Base-by-base conservation (phyloP, 2,329 filamentous ascomycete species). In the Venturia carpophila region DNA sequence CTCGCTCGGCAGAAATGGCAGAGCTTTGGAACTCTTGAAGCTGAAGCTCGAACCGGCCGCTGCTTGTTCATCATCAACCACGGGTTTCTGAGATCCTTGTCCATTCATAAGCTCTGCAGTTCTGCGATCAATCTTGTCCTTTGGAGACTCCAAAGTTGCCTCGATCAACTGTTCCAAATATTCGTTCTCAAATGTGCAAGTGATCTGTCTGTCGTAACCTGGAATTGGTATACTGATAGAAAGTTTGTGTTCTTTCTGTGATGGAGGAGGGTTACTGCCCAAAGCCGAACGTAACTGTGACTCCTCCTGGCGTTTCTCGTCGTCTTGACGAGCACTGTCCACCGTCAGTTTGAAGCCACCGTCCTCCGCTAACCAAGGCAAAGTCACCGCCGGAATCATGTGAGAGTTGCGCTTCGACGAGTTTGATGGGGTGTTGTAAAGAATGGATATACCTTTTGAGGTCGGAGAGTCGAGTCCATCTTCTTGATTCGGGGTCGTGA, bases 401-500 rank as follows among this genome's bases (percentile, higher is more conserved):
- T 37, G 37, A 15, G 52, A 58, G 30, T 58, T 58, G 17, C 30
- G 52, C 9, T 21, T 19, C 30, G 52, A 58, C 17, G 52, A 58
- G 30, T 58, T 37, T 34, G 52, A 34, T 37, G 52, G 52, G 6
- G 52, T 58, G 17, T 58, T 58, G 30, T 58, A 58, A 11, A 58
- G 27, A 37, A 58, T 34, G 6, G 52, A 58, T 37, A 58, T 58
- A 1, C 52, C 52, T 21, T 58, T n/a, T 5, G 52, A 39, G 19
- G 52, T 58, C 37, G 52, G 52, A 30, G 30, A 58, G n/a, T 58
- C 52, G 19, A 58, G 30, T 17, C 37, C 56, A 27, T 42, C 60
- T 60, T 42, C 37, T 24, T 43, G 19, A n/a, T 67, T 62, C 27
- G 61, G 47, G n/a, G 65, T 42, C 30, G 49, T 66, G 37, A 69